Conservation (phyloP, 1,139 yeast species). For the Suhomyces bokatorum region DNA sequence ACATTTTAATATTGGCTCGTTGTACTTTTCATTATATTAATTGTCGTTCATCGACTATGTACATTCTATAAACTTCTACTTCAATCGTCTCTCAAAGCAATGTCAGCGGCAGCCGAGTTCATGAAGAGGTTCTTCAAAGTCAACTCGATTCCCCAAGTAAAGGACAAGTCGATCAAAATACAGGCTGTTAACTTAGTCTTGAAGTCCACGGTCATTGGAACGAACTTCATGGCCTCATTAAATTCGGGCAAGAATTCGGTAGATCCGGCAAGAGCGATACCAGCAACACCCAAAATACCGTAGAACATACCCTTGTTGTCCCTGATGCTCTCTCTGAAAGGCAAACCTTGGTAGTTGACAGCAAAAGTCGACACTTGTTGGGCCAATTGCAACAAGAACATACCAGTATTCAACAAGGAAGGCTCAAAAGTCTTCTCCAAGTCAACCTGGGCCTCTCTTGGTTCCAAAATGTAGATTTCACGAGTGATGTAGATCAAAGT, state of each 20-base stretch:
- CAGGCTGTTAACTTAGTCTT: slow-evolving; percentile 74
- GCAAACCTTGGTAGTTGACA: slow-evolving; percentile 95
- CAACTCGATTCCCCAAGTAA: slow-evolving; percentile 78
- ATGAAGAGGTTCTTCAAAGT: slow-evolving; percentile 79
- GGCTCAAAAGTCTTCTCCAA: slow-evolving; percentile 88
- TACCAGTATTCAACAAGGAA: slow-evolving; percentile 91
- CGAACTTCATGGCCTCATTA: slow-evolving; percentile 88
- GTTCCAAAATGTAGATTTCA: slow-evolving; percentile 84
- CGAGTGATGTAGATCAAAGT: slow-evolving; percentile 80
- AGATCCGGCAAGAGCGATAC: slow-evolving; percentile 84
- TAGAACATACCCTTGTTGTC: slow-evolving; percentile 97
- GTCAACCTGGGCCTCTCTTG: slow-evolving; percentile 86
- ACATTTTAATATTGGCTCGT: too few relatives aligned
- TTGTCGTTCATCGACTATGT: slow-evolving; percentile 4
- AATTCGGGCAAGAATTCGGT: slow-evolving; percentile 95
- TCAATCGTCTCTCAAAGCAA: slow-evolving; percentile 54
- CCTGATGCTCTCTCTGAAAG: slow-evolving; percentile 87
- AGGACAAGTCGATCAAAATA: slow-evolving; percentile 73
- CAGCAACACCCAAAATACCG: slow-evolving; percentile 90
- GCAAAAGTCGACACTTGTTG: slow-evolving; percentile 98
- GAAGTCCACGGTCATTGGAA: slow-evolving; percentile 77
- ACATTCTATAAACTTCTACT: slow-evolving; percentile 7
- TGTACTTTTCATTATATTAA: neutral
- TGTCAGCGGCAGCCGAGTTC: slow-evolving; percentile 91
- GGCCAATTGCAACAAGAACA: slow-evolving; percentile 88